Evolutionary conservation across 305 asterid genomes (phyloP).

Genomic region (Fraxinus ornus): DNA sequence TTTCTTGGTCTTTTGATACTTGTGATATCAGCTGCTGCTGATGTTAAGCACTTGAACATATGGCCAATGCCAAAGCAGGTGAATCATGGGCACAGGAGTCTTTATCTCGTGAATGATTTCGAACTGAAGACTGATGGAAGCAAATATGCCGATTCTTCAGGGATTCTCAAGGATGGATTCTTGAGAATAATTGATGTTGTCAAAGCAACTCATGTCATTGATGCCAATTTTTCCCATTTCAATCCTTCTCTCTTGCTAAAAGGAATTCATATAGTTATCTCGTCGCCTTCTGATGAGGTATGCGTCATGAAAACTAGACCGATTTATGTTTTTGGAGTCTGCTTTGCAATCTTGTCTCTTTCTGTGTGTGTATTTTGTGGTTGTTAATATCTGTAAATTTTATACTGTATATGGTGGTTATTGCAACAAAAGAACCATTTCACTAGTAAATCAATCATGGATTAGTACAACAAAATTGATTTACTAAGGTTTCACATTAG

Average conservation of each 20-base stretch:
- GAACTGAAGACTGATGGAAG: constrained; percentile 70
- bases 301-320: neutral
- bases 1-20: constrained; percentile 40
- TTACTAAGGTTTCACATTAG: neutral
- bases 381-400: neutral
- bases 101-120: constrained; percentile 52
- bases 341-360: neutral
- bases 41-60: constrained; percentile 45
- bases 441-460: neutral
- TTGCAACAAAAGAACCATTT: neutral
- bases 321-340: neutral
- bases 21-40: constrained; percentile 41
- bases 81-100: constrained; percentile 49
- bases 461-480: neutral
- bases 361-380: neutral
- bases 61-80: constrained; percentile 98
- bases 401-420: neutral
- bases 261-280: constrained; percentile 66
- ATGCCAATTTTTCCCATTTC: constrained; percentile 36
- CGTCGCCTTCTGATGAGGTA: constrained; percentile 75
- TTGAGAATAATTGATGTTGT: constrained; percentile 45
- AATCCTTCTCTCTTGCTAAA: constrained; percentile 51
- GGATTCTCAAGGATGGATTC: constrained; percentile 77
- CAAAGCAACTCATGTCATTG: constrained; percentile 53
- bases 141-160: constrained; percentile 66